Evolutionary conservation across 352 stramenopile genomes (phyloP).

Genomic region (Globisporangium yorkense): DNA sequence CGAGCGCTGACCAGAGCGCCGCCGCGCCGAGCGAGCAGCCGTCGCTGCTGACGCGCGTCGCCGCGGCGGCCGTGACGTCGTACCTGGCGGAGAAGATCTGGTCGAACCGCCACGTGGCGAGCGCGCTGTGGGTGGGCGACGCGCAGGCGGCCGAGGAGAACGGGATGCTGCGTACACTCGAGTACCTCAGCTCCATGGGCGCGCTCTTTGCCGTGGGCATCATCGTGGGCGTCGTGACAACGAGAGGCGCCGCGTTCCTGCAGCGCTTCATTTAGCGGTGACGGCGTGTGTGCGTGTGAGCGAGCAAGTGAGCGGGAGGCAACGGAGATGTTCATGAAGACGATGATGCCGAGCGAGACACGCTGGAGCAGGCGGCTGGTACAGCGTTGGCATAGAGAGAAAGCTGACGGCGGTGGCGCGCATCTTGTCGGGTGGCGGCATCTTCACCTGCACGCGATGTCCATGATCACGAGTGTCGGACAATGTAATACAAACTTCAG

Average conservation of each 20-base stretch:
- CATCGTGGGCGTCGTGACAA: constrained; percentile 47
- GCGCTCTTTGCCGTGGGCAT: constrained; percentile 67
- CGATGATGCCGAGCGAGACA: too few species aligned
- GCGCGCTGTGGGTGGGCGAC: constrained; percentile 55
- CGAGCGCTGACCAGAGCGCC: not conserved
- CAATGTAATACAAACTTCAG: not conserved
- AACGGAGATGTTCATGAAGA: not conserved
- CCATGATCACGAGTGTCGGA: not conserved
- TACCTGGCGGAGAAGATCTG: constrained; percentile 79
- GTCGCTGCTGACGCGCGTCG: constrained; percentile 46
- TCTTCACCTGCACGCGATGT: too few species aligned
- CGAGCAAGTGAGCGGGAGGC: not conserved
- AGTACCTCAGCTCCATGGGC: constrained; percentile 77
- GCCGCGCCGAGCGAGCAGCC: constrained; percentile 18
- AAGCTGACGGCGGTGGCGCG: too few species aligned
- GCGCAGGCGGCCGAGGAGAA: constrained; percentile 45
- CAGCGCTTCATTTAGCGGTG: constrained; percentile 3
- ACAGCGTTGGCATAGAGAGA: too few species aligned
- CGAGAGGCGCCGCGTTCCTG: constrained; percentile 26
- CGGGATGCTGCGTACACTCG: constrained; percentile 64
- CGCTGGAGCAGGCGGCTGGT: too few species aligned
- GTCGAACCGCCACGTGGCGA: constrained; percentile 65
- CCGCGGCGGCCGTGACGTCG: constrained; percentile 60
- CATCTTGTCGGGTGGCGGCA: too few species aligned
- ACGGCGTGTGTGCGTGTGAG: not conserved